phyloP scores from a whole-genome alignment of 345 rosid species.

The Durio zibethinus region DNA sequence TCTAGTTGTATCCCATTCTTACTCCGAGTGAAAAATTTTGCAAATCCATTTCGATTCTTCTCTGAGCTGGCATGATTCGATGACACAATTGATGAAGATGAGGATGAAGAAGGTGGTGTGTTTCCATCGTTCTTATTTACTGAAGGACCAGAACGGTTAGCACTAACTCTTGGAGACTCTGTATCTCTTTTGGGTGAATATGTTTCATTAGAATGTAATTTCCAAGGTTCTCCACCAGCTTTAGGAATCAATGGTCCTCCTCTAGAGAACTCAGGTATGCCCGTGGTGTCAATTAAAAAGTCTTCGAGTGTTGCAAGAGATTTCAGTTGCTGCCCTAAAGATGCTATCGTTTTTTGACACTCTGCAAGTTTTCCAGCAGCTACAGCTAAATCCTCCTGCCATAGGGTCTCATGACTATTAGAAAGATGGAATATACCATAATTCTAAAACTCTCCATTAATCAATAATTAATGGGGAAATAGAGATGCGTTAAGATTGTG shows the following conservation, averaged over 20 bases:
- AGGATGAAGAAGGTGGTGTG: constrained; percentile 35
- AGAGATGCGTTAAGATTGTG: background rate
- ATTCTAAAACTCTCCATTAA: background rate
- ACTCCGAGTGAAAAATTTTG: constrained; percentile 74
- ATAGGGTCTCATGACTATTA: constrained; percentile 6
- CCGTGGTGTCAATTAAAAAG: constrained; percentile 73
- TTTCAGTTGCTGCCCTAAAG: constrained; percentile 75
- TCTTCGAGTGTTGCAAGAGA: constrained; percentile 95
- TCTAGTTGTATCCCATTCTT: constrained; percentile 88
- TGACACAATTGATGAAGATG: constrained; percentile 40
- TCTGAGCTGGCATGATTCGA: constrained; percentile 52
- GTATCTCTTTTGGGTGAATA: constrained; percentile 41
- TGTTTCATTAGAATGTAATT: constrained; percentile 44
- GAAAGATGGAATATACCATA: background rate
- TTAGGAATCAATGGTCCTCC: constrained; percentile 27
- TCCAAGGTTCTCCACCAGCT: constrained; percentile 52
- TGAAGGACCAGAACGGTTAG: constrained; percentile 27
- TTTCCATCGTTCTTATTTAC: constrained; percentile 27
- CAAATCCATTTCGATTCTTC: constrained; percentile 86
- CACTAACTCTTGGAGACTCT: constrained; percentile 25
- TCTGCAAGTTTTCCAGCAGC: constrained; percentile 86
- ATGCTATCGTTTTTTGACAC: constrained; percentile 91
- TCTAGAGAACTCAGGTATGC: constrained; percentile 42
- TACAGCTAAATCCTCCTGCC: constrained; percentile 73
- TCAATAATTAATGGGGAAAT: background rate